Percentiles rank a stretch among this genome's conserved stretches.
Conservation (phyloP, 345 rosid species). For the Streptanthus diversifolius region DNA sequence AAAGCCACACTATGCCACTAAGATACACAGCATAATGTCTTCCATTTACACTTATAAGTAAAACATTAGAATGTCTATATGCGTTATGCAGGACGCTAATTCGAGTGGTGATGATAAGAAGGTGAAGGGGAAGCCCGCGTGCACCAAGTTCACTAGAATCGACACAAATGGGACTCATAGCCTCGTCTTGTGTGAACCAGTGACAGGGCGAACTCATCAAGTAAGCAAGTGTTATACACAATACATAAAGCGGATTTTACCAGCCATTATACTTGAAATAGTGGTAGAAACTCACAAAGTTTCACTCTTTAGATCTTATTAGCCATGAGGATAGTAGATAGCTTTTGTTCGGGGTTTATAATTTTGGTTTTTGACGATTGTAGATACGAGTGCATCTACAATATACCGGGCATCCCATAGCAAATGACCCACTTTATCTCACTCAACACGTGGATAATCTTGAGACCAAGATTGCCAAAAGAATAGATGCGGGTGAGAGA, state of each 20-base stretch:
- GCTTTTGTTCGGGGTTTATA: background rate
- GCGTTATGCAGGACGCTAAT: constrained; percentile 43
- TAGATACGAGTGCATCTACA: constrained; percentile 94
- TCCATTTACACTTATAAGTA: background rate
- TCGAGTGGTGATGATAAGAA: constrained; percentile 39
- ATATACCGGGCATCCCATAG: constrained; percentile 81
- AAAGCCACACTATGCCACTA: constrained; percentile 18
- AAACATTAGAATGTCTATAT: background rate
- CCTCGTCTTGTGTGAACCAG: constrained; percentile 82
- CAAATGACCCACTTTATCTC: constrained; percentile 81
- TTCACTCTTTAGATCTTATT: background rate
- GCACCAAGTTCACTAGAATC: constrained; percentile 84
- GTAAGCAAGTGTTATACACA: constrained; percentile 40
- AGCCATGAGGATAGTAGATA: background rate
- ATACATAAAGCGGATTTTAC: background rate
- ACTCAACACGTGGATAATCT: constrained; percentile 39
- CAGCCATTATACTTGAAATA: background rate
- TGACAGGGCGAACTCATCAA: constrained; percentile 97
- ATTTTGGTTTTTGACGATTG: constrained; percentile 5
- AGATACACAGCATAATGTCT: background rate
- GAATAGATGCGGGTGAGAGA: constrained; percentile 45
- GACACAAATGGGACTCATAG: constrained; percentile 76
- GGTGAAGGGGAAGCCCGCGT: constrained; percentile 67
- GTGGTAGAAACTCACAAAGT: background rate
- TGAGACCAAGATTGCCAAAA: constrained; percentile 46